Conservation (phyloP, 495 filamentous ascomycete genomes). For the Aspergillus ostianus region DNA sequence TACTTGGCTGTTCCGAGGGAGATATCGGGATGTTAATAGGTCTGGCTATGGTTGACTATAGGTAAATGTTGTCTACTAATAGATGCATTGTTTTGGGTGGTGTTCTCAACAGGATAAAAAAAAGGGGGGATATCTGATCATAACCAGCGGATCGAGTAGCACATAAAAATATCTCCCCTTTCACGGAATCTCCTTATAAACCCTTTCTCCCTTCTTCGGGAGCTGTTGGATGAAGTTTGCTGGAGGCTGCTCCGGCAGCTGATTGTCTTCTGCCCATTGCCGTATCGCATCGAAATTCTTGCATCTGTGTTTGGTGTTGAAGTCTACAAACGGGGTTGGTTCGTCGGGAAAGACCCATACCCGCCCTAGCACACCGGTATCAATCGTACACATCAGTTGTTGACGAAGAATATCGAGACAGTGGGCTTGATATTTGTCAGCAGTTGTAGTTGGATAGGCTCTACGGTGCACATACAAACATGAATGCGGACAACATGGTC, state of each 20-base stretch:
- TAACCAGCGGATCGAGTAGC: too few relatives aligned
- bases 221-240: constrained; percentile 40
- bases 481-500: constrained; percentile 50
- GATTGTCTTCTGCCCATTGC: constrained; percentile 48
- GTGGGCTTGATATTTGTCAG: constrained; percentile 32
- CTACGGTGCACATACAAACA: constrained; percentile 33
- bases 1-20: too few relatives aligned
- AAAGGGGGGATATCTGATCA: too few relatives aligned
- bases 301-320: constrained; percentile 55
- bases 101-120: too few relatives aligned
- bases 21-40: too few relatives aligned
- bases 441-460: background rate
- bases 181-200: constrained; percentile 37
- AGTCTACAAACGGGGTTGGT: constrained; percentile 51
- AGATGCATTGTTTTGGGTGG: too few relatives aligned
- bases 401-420: constrained; percentile 56
- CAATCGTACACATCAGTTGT: constrained; percentile 55
- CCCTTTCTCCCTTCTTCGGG: constrained; percentile 33
- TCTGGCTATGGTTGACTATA: too few relatives aligned
- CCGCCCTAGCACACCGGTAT: constrained; percentile 52
- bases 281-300: constrained; percentile 54
- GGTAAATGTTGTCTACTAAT: too few relatives aligned
- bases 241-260: constrained; percentile 40
- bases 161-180: too few relatives aligned
- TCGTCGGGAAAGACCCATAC: constrained; percentile 46